phyloP scores from a whole-genome alignment of 2,329 filamentous ascomycete genomes.

The Pseudogymnoascus sp. region DNA sequence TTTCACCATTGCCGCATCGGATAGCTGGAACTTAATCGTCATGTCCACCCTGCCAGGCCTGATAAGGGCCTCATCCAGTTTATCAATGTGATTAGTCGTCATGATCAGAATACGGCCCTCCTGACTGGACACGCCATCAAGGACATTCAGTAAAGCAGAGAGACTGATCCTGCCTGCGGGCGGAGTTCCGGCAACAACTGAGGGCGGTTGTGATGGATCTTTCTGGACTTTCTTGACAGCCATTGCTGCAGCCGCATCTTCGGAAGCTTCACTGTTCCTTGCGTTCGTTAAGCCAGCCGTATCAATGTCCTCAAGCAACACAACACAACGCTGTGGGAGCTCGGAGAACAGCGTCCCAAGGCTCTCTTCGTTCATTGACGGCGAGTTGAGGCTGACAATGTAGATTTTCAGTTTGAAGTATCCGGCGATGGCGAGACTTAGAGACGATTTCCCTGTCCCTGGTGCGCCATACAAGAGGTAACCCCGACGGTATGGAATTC shows the following conservation, averaged over 20 bases:
- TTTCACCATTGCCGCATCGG: conserved; percentile 21
- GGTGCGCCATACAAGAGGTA: conserved; percentile 77
- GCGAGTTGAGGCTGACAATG: conserved; percentile 59
- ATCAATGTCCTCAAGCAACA: conserved; percentile 71
- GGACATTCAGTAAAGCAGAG: conserved; percentile 58
- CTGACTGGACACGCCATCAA: conserved; percentile 59
- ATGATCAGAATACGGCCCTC: conserved; percentile 63
- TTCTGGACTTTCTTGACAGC: conserved; percentile 16
- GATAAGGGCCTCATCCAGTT: conserved; percentile 52
- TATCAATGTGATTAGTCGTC: conserved; percentile 59
- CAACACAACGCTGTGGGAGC: conserved; percentile 61
- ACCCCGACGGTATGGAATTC: conserved; percentile 77
- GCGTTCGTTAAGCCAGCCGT: conserved; percentile 60
- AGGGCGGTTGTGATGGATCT: conserved; percentile 17
- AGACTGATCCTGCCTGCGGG: conserved; percentile 38
- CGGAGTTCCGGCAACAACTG: neutral
- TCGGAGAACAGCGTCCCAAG: conserved; percentile 55
- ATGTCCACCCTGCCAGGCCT: conserved; percentile 56
- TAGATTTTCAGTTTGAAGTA: conserved; percentile 64
- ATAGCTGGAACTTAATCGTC: conserved; percentile 43
- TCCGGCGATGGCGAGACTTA: conserved; percentile 62
- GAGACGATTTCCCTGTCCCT: conserved; percentile 69
- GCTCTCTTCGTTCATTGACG: conserved; percentile 54
- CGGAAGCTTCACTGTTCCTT: conserved; percentile 30
- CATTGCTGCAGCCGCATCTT: conserved; percentile 12